These are phyloP conservation scores for Microdochium paspali DNA, from an alignment of 2,329 filamentous ascomycete species.

Conservation along the genomic window DNA sequence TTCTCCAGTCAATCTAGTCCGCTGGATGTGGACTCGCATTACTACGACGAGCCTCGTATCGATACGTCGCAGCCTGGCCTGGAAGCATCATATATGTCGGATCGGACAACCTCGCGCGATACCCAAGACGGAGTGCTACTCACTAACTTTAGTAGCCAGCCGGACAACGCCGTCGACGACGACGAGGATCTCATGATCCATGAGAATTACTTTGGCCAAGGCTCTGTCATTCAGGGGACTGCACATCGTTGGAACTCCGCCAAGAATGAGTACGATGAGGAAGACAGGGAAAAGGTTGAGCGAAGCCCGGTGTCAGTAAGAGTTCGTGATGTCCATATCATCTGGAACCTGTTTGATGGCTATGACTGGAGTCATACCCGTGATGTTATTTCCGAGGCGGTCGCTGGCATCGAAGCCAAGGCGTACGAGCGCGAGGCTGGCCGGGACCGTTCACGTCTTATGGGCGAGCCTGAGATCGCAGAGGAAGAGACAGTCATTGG, in stretches of 20 bases:
- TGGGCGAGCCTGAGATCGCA: slow-evolving; percentile 55
- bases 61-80: slow-evolving; percentile 40
- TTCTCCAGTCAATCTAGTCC: slow-evolving; percentile 22
- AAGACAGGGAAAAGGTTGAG: slow-evolving; percentile 50
- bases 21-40: slow-evolving; percentile 32
- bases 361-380: slow-evolving; percentile 92
- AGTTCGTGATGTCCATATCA: slow-evolving; percentile 80
- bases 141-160: slow-evolving; percentile 27
- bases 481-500: slow-evolving; percentile 83
- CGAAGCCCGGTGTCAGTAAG: slow-evolving; percentile 67
- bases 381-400: slow-evolving; percentile 76
- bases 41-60: slow-evolving; percentile 32
- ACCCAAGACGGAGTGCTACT: slow-evolving; percentile 36
- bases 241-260: slow-evolving; percentile 75
- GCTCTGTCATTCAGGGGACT: slow-evolving; percentile 50
- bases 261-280: slow-evolving; percentile 63
- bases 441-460: slow-evolving; percentile 43
- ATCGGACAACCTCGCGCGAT: slow-evolving; percentile 29
- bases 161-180: slow-evolving; percentile 34
- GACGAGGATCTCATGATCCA: slow-evolving; percentile 60
- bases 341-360: slow-evolving; percentile 96
- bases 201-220: slow-evolving; percentile 66
- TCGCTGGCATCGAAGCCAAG: slow-evolving; percentile 77
- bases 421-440: slow-evolving; percentile 65
- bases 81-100: slow-evolving; percentile 24